Evolutionary conservation across 2,329 filamentous ascomycete genomes (phyloP).

Genomic region (Colletotrichum theobromicola): DNA sequence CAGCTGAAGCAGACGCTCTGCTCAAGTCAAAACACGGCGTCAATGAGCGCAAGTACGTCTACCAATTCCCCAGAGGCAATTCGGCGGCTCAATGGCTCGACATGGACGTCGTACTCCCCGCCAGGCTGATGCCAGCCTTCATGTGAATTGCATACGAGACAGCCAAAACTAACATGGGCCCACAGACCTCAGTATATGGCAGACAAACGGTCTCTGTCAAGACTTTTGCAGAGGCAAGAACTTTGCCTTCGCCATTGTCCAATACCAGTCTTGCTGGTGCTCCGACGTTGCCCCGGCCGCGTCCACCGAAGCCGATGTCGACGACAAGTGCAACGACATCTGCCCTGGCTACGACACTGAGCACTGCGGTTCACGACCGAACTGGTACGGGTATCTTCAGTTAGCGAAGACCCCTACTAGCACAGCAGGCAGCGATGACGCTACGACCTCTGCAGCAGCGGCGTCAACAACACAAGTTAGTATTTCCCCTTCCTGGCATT

Average conservation of each 20-base stretch:
- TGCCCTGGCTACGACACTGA: conserved; percentile 74
- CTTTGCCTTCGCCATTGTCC: conserved; percentile 73
- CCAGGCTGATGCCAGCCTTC: not conserved
- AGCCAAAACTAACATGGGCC: not conserved
- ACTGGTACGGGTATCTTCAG: conserved; percentile 69
- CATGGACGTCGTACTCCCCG: not conserved
- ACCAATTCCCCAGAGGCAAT: not conserved
- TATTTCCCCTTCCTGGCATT: not conserved
- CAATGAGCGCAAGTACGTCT: conserved; percentile 34
- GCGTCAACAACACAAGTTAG: conserved; percentile 26
- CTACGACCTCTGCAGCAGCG: conserved; percentile 21
- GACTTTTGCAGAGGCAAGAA: conserved; percentile 56
- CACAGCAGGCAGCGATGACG: conserved; percentile 40
- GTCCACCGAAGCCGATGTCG: conserved; percentile 32
- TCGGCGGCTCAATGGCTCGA: not conserved
- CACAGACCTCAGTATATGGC: conserved; percentile 60
- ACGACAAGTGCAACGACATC: conserved; percentile 54
- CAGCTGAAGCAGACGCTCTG: conserved; percentile 32
- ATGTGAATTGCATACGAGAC: not conserved
- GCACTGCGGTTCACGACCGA: conserved; percentile 59
- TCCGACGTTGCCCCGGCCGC: conserved; percentile 68
- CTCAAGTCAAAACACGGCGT: conserved; percentile 41
- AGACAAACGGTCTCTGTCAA: conserved; percentile 74
- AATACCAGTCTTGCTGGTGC: conserved; percentile 75
- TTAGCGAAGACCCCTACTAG: conserved; percentile 61